Evolutionary conservation across 164 flowering plant species (phyloP), one percentile per base, ranked within the genome.

Genomic region (Buxus sempervirens): DNA sequence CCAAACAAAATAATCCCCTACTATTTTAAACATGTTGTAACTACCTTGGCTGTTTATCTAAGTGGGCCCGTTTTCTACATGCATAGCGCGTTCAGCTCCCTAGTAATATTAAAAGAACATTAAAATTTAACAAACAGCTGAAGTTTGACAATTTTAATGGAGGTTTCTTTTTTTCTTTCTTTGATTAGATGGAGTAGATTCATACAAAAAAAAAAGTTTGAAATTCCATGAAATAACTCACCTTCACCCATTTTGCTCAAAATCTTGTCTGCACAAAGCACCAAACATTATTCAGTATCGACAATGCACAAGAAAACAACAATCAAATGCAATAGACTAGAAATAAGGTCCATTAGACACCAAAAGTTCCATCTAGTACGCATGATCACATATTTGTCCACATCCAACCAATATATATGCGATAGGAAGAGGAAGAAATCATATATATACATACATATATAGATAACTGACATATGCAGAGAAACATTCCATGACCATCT

Each of bases 201-300:
- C 16, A 4, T 14, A 23, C 1, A 22, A 27, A 62, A 2, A 56
- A 65, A 14, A 38, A 58, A 26, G 7, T 19, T 57, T 26, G 28
- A 25, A 15, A 36, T 9, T 60, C 7, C 20, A 13, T 36, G 13
- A n/a, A 32, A 69, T 4, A 21, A 77, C 90, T 67, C 42, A 93
- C 98, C 98, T 93, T 90, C 97, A 38, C 98, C 98, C 90, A 93
- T 88, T 78, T 93, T 90, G 80, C 90, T 80, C 59, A 86, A 86
- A 63, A 93, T 93, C 76, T 77, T 80, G 67, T 90, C 98, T 93
- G 98, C 82, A 82, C 64, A 69, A 13, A 48, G 21, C 63, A 64
- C 57, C 38, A 69, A 67, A 59, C 16, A 59, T 38, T 22, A 22
- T 3, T 32, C 28, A 20, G 27, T 25, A 23, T 19, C 20, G 66